A percentile compares a stretch with the other conserved stretches of the same genome.
These are phyloP conservation scores for Fusarium brevicatenulatum DNA, from an alignment of 2,329 filamentous ascomycete genomes.

Conservation along the genomic window DNA sequence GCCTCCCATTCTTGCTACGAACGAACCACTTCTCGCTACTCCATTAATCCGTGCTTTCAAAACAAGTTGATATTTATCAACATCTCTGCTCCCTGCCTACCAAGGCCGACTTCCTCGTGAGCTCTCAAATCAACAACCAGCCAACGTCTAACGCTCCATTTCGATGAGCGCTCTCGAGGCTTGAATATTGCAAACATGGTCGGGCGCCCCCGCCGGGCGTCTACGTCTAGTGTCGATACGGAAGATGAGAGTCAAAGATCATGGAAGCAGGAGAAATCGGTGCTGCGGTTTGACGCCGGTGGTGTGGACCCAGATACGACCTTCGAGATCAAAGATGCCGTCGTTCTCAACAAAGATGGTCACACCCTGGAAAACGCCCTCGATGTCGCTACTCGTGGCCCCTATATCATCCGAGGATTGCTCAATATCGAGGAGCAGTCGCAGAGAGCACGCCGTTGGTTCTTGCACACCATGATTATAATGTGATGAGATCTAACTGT, in stretches of 20 bases:
- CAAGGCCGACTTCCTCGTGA: neutral
- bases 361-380: slow-evolving; percentile 69
- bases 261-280: slow-evolving; percentile 50
- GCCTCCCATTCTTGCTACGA: neutral
- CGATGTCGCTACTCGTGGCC: slow-evolving; percentile 66
- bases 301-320: slow-evolving; percentile 62
- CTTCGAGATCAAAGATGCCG: slow-evolving; percentile 69
- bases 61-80: neutral
- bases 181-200: slow-evolving; percentile 50
- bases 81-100: neutral
- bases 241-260: slow-evolving; percentile 51
- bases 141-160: neutral
- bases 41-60: neutral
- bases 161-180: slow-evolving; percentile 28
- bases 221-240: slow-evolving; percentile 58
- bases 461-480: neutral
- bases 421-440: slow-evolving; percentile 62
- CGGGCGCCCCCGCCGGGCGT: slow-evolving; percentile 54
- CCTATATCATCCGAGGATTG: slow-evolving; percentile 69
- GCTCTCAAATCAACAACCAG: neutral
- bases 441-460: slow-evolving; percentile 52
- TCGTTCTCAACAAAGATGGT: slow-evolving; percentile 66
- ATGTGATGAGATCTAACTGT: slow-evolving; percentile 23
- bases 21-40: neutral
- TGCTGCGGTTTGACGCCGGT: slow-evolving; percentile 45